phyloP scores from a whole-genome alignment of 2,329 filamentous ascomycete species.

The Ceratocystiopsis minuta region DNA sequence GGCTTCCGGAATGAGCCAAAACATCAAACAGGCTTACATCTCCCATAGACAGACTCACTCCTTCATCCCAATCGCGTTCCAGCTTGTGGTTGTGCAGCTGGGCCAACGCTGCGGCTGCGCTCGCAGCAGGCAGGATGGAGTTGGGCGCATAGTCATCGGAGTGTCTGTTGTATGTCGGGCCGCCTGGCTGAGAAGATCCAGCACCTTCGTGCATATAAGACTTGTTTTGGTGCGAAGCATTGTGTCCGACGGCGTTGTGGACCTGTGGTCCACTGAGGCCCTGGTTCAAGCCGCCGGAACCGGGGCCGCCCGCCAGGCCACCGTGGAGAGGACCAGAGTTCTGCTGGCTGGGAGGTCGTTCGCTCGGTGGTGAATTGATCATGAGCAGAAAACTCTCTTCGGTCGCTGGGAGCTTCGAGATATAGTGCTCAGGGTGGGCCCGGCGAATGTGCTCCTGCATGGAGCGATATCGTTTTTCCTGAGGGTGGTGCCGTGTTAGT shows the following conservation, averaged over 20 bases:
- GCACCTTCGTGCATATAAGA: constrained; percentile 42
- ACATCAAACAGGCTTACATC: constrained; percentile 1
- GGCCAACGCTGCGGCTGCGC: constrained; percentile 70
- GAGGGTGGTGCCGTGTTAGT: background rate
- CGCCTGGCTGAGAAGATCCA: constrained; percentile 44
- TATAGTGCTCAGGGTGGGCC: constrained; percentile 92
- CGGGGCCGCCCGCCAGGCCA: background rate
- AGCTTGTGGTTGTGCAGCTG: constrained; percentile 64
- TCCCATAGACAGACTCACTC: constrained; percentile 24
- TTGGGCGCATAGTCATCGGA: constrained; percentile 50
- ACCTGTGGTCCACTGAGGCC: constrained; percentile 1
- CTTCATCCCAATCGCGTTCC: constrained; percentile 62
- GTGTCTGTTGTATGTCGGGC: constrained; percentile 49
- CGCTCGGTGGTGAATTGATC: constrained; percentile 70
- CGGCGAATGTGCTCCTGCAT: constrained; percentile 99
- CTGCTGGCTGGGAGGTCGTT: constrained; percentile 17
- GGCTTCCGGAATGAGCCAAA: too few species aligned
- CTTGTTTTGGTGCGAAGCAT: constrained; percentile 16
- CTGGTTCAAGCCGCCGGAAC: background rate
- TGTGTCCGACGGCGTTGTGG: background rate
- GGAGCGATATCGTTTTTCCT: constrained; percentile 53
- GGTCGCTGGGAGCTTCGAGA: constrained; percentile 91
- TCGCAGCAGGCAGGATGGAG: constrained; percentile 48
- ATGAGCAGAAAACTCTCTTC: constrained; percentile 95
- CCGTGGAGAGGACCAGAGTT: constrained; percentile 15